Evolutionary conservation across 257 asterid species (phyloP).

Genomic region (Henckelia pumila): DNA sequence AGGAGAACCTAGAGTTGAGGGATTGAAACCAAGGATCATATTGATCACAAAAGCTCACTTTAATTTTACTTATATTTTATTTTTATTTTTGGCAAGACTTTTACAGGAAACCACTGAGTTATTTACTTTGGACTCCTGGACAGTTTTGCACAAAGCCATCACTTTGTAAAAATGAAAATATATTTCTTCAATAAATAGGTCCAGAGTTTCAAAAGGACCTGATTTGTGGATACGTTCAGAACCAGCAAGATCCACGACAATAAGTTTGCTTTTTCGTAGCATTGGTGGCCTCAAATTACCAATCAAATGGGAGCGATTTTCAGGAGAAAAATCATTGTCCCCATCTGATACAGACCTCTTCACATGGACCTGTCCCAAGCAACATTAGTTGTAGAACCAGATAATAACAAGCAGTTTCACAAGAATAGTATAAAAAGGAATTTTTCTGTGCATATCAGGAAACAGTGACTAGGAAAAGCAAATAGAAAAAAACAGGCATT

Average conservation of each 20-base stretch:
- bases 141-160: conserved; percentile 13
- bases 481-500: conserved; percentile 9
- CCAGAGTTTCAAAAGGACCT: conserved; percentile 46
- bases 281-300: conserved; percentile 74
- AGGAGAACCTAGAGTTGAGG: neutral
- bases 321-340: conserved; percentile 58
- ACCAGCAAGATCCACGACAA: conserved; percentile 99
- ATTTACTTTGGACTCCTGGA: neutral
- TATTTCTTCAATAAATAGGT: conserved; percentile 19
- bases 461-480: neutral
- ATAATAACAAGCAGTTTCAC: conserved; percentile 10
- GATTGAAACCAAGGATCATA: neutral
- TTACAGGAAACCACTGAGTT: neutral
- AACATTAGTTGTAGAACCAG: conserved; percentile 26
- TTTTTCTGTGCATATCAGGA: neutral
- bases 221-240: conserved; percentile 96
- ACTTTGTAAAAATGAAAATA: conserved; percentile 6
- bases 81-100: neutral
- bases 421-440: neutral
- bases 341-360: conserved; percentile 67
- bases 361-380: conserved; percentile 70
- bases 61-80: no score
- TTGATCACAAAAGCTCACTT: neutral
- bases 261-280: conserved; percentile 84
- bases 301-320: conserved; percentile 51